Evolutionary conservation across 371 early-diverging fungal species (phyloP).

Genomic region (Conidiobolus incongruus): DNA sequence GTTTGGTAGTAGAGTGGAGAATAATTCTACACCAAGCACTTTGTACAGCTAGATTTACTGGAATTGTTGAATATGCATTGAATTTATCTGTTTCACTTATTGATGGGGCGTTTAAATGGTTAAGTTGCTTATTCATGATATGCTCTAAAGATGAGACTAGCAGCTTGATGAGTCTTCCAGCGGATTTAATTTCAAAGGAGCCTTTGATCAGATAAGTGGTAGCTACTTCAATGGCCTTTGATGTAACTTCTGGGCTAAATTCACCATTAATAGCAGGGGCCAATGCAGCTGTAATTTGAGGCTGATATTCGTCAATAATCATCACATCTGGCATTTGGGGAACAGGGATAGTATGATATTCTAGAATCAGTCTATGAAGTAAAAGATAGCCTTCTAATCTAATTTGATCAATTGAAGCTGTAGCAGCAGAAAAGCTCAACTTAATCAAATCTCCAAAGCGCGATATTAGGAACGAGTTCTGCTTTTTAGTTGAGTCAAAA

Average conservation of each 20-base stretch:
- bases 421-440: constrained; percentile 68
- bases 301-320: constrained; percentile 67
- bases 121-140: constrained; percentile 27
- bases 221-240: constrained; percentile 59
- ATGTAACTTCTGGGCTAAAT: constrained; percentile 48
- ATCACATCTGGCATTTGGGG: constrained; percentile 62
- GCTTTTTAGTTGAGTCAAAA: constrained; percentile 28
- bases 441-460: constrained; percentile 59
- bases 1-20: constrained; percentile 23
- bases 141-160: constrained; percentile 42
- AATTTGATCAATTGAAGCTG: constrained; percentile 52
- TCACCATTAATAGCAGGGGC: constrained; percentile 68
- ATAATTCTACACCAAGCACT: constrained; percentile 63
- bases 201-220: constrained; percentile 68
- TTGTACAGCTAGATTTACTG: constrained; percentile 49
- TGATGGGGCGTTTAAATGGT: constrained; percentile 10
- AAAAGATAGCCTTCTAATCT: constrained; percentile 52
- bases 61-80: constrained; percentile 40
- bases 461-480: constrained; percentile 37
- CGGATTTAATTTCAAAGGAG: constrained; percentile 48
- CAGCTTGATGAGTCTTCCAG: constrained; percentile 48
- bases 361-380: constrained; percentile 44
- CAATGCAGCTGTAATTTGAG: constrained; percentile 71
- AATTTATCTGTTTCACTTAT: constrained; percentile 27
- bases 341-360: constrained; percentile 37